Conservation (phyloP, 441 rosid species). For the Capsella rubella region DNA sequence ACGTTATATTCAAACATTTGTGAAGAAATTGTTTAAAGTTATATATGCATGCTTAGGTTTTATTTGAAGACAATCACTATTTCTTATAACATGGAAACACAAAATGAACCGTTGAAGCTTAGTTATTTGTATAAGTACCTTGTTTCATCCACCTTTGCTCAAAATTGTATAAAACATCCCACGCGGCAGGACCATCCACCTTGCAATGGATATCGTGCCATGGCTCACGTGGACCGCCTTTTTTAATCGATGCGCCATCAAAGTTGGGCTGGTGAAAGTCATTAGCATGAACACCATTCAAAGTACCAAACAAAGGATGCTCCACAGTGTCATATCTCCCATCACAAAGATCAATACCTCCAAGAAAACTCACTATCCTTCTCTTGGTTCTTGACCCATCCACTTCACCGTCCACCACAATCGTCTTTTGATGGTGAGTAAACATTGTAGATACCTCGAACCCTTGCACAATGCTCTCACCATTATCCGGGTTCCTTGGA, state of each 20-base stretch:
- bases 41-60: too few species aligned
- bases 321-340: slow-evolving; percentile 63
- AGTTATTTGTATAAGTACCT: slow-evolving; percentile 34
- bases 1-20: not conserved
- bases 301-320: slow-evolving; percentile 60
- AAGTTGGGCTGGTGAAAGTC: slow-evolving; percentile 78
- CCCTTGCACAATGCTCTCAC: slow-evolving; percentile 48
- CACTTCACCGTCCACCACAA: slow-evolving; percentile 55
- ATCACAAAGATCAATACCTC: slow-evolving; percentile 73
- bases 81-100: not conserved
- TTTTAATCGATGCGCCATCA: slow-evolving; percentile 54
- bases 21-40: not conserved
- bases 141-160: slow-evolving; percentile 75
- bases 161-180: slow-evolving; percentile 69
- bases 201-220: slow-evolving; percentile 78
- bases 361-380: slow-evolving; percentile 63
- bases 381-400: slow-evolving; percentile 38
- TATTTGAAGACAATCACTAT: not conserved
- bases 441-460: slow-evolving; percentile 51
- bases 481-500: slow-evolving; percentile 53
- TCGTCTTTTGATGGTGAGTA: slow-evolving; percentile 66
- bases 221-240: slow-evolving; percentile 76
- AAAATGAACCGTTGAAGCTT: not conserved
- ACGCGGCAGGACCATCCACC: slow-evolving; percentile 71
- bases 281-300: slow-evolving; percentile 46